Evolutionary conservation across 345 rosid genomes (phyloP).

Genomic region (Noccaea caerulescens): DNA sequence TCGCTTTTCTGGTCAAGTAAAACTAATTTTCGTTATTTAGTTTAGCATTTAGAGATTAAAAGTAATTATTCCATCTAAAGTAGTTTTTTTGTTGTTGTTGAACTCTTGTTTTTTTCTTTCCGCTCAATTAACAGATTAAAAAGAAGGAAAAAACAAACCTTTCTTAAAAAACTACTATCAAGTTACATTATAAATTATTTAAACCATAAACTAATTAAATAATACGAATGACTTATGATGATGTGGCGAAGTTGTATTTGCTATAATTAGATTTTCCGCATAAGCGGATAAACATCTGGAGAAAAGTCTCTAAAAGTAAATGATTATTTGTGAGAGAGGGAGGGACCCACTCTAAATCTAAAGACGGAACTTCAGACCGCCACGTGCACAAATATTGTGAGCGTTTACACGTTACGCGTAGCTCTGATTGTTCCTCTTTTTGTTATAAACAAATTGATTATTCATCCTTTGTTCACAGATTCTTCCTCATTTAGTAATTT

Average conservation of each 20-base stretch:
- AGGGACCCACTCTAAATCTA: constrained; percentile 6
- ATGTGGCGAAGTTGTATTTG: constrained; percentile 7
- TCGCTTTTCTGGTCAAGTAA: background rate
- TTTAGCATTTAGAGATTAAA: too few species aligned
- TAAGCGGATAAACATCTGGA: constrained; percentile 16
- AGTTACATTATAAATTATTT: too few species aligned
- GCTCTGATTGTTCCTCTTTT: background rate
- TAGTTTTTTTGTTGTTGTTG: too few species aligned
- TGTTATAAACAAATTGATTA: background rate
- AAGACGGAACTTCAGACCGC: background rate
- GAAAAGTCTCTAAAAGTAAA: background rate
- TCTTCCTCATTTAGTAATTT: background rate
- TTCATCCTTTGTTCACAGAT: constrained; percentile 3
- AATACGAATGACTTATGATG: background rate
- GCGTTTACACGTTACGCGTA: constrained; percentile 38
- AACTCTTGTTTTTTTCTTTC: too few species aligned
- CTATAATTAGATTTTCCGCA: background rate
- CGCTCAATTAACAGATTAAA: too few species aligned
- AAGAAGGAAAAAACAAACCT: too few species aligned
- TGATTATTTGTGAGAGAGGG: background rate
- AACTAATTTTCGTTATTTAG: too few species aligned
- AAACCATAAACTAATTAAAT: background rate
- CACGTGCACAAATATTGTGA: constrained; percentile 8
- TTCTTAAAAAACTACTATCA: too few species aligned
- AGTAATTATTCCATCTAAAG: too few species aligned